phyloP scores from a whole-genome alignment of 2,329 filamentous ascomycete genomes.

The Monosporascus cannonballus region DNA sequence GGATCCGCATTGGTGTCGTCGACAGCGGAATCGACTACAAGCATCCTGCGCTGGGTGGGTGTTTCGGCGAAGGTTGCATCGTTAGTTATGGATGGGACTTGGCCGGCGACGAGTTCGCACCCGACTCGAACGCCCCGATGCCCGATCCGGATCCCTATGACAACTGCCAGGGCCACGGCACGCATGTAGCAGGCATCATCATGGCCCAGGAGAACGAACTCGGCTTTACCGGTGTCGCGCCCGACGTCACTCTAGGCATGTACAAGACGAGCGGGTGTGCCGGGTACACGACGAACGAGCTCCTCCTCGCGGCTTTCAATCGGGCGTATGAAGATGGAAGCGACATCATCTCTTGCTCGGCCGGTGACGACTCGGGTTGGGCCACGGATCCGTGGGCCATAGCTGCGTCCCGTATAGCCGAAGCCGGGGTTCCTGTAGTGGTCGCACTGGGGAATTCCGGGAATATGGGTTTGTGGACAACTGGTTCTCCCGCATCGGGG shows the following conservation, averaged over 20 bases:
- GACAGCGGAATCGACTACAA: constrained; percentile 40
- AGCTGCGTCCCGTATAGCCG: constrained; percentile 33
- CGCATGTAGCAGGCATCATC: constrained; percentile 39
- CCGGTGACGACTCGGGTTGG: constrained; percentile 23
- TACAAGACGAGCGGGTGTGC: constrained; percentile 12
- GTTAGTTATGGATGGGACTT: constrained; percentile 43
- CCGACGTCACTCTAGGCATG: constrained; percentile 12
- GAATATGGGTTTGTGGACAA: constrained; percentile 10
- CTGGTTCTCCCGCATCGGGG: constrained; percentile 8
- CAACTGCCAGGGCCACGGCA: constrained; percentile 36
- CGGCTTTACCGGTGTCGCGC: constrained; percentile 14
- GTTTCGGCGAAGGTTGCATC: constrained; percentile 43
- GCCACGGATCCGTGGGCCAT: constrained; percentile 27
- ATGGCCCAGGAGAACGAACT: constrained; percentile 12
- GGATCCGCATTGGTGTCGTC: constrained; percentile 36
- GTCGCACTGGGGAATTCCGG: constrained; percentile 37
- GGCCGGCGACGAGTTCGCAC: constrained; percentile 32
- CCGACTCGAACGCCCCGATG: constrained; percentile 15
- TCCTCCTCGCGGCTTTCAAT: constrained; percentile 24
- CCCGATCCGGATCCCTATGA: constrained; percentile 36
- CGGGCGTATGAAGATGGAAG: constrained; percentile 23
- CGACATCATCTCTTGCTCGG: constrained; percentile 26
- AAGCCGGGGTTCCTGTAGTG: constrained; percentile 32
- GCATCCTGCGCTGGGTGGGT: constrained; percentile 45
- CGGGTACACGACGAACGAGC: constrained; percentile 16